Base-by-base conservation (phyloP, 2,329 filamentous ascomycete species). In the Thelonectria blattea region DNA sequence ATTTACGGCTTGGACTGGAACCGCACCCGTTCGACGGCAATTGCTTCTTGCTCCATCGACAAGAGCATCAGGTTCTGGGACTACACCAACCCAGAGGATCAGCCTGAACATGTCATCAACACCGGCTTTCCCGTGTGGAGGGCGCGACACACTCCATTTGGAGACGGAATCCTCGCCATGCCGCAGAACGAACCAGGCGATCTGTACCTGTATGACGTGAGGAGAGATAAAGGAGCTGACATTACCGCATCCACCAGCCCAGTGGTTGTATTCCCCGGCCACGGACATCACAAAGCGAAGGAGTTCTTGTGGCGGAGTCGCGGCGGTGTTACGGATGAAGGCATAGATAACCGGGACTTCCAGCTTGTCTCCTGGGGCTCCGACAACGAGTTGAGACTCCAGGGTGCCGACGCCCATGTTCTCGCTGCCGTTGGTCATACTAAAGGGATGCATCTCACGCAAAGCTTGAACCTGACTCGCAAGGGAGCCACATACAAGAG, bases 1-100 rank as follows among this genome's bases (percentile, higher is more conserved):
- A 97, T 97, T 61, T 97, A 97, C 73, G 94, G 94, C 27, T 82
- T 97, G 34, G 94, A 97, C 76, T 97, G 94, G 94, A 96, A 96
- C 72, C 86, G 94, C 52, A 90, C 89, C 12, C 83, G 88, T 49
- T 78, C 87, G 2, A 89, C 86, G 10, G 88, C 87, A 37, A 81
- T 97, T 52, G 87, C 92, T 6, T 97, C 93, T 3, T 97, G 93
- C 75, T 96, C 93, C 1, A 80, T 97, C 50, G 93, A 97, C 73
- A 92, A 90, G 73, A 96, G 90, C 42, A 94, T 97, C 76, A 96
- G 96, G 73, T 91, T 97, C 65, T 97, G 93, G 93, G 91, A 97
- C 73, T 92, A 93, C 68, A 74, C 69, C 56, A 80, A 84, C 17
- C 81, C 87, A 5, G 81, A 82, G 3, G 83, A 91, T 62, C 79